phyloP scores from a whole-genome alignment of 2,329 filamentous ascomycete species.

The Sporothrix inflata region DNA sequence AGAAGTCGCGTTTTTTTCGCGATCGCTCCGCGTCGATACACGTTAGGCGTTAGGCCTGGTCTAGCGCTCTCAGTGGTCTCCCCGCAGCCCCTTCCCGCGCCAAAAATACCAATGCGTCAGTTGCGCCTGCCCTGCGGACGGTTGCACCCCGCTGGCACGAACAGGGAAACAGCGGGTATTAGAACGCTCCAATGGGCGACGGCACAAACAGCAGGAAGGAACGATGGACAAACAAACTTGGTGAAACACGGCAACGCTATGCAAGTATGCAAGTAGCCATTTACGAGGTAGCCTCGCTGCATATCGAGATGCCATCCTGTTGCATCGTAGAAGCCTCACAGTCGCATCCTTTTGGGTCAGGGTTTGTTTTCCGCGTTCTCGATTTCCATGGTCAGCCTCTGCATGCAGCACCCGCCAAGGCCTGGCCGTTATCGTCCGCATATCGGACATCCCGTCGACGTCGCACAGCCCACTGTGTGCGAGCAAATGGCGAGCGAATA shows the following conservation, averaged over 20 bases:
- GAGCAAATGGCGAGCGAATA: not conserved
- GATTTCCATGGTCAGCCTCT: not conserved
- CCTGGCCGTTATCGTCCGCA: constrained; percentile 14
- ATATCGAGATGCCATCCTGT: not conserved
- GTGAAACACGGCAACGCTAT: not conserved
- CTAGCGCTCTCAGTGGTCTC: not conserved
- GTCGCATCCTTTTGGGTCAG: not conserved
- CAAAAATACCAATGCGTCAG: not conserved
- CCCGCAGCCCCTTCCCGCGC: not conserved
- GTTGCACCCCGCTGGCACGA: constrained; percentile 9
- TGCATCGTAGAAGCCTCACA: not conserved
- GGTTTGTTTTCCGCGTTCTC: not conserved
- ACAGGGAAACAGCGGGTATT: not conserved
- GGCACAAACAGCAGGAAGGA: not conserved
- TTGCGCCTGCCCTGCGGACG: constrained; percentile 1
- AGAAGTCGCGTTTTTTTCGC: constrained; percentile 29
- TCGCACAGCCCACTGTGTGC: not conserved
- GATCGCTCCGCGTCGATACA: constrained; percentile 24
- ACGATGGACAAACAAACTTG: not conserved
- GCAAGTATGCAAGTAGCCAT: constrained; percentile 5
- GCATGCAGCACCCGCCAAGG: not conserved
- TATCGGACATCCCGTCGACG: constrained; percentile 8
- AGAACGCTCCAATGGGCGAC: constrained; percentile 1
- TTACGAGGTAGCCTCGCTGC: not conserved
- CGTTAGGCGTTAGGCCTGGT: not conserved